Percentiles rank a stretch among this genome's conserved stretches.
These are phyloP conservation scores for Cyclotella atomus DNA, from an alignment of 108 stramenopile genomes.

Conservation along the genomic window DNA sequence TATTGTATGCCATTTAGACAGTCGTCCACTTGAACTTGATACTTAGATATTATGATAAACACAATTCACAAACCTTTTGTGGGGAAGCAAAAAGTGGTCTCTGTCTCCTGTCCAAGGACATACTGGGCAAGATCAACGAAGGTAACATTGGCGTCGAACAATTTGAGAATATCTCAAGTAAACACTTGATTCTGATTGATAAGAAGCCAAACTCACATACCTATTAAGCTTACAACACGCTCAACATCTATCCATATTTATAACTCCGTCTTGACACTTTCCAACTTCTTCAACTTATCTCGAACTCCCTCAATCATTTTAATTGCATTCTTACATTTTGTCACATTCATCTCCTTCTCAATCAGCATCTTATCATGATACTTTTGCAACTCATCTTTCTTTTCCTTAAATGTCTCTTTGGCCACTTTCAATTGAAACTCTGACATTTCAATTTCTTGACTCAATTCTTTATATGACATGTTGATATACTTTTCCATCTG, in stretches of 20 bases:
- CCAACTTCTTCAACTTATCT: not conserved
- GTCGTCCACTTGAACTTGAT: not conserved
- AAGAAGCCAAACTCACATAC: too few species aligned
- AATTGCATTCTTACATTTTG: not conserved
- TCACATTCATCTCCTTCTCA: not conserved
- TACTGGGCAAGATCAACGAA: not conserved
- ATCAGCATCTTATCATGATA: slow-evolving; percentile 8
- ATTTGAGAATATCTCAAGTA: too few species aligned
- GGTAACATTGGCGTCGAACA: not conserved
- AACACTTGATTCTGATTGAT: too few species aligned
- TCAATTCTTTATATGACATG: slow-evolving; percentile 40
- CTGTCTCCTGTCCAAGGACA: not conserved
- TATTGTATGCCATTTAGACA: not conserved
- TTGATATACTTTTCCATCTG: slow-evolving; percentile 39
- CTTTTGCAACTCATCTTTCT: not conserved
- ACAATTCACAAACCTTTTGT: not conserved
- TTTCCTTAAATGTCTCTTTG: slow-evolving; percentile 4
- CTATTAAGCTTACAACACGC: too few species aligned
- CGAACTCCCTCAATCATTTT: slow-evolving; percentile 6
- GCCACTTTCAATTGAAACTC: slow-evolving; percentile 18
- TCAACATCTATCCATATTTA: not conserved
- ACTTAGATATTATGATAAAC: not conserved
- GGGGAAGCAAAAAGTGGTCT: not conserved
- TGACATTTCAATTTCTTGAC: slow-evolving; percentile 27
- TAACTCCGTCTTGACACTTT: not conserved